Percentiles rank a stretch among this genome's conserved stretches.
phyloP scores from a whole-genome alignment of 495 filamentous ascomycete species.

The Aspergillus saccharolyticus region DNA sequence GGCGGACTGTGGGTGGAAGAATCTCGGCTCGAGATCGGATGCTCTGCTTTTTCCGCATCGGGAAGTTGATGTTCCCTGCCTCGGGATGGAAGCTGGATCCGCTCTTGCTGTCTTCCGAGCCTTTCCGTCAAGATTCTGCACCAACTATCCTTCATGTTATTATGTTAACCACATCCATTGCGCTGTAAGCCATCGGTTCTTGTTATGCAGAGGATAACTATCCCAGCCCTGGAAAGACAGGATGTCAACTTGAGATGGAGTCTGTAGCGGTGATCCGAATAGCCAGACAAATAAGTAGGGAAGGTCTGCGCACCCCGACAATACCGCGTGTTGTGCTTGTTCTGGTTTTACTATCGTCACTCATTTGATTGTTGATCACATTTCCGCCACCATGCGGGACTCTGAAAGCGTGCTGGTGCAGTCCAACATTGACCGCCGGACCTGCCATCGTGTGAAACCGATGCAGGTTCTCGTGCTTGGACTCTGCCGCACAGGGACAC shows the following conservation, averaged over 20 bases:
- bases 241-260: neutral
- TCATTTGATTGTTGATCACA: neutral
- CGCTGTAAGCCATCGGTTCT: no score
- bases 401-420: conserved; percentile 9
- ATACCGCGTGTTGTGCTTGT: no score
- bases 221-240: neutral
- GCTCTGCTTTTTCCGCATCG: neutral
- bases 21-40: conserved; percentile 5
- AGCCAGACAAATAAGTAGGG: neutral
- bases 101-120: neutral
- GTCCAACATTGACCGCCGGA: conserved; percentile 10
- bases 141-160: neutral
- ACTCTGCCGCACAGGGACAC: conserved; percentile 14
- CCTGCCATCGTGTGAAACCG: conserved; percentile 9
- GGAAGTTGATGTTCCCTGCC: neutral
- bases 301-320: neutral
- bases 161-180: neutral
- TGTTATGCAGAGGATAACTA: neutral
- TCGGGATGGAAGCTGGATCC: neutral
- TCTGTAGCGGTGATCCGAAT: neutral
- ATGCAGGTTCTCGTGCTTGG: conserved; percentile 17
- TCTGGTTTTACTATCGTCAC: neutral
- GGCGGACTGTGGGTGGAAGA: neutral
- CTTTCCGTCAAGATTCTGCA: neutral
- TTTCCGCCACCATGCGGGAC: conserved; percentile 8